Conservation (phyloP, 208 protist species). For the Trypanosoma vivax region DNA sequence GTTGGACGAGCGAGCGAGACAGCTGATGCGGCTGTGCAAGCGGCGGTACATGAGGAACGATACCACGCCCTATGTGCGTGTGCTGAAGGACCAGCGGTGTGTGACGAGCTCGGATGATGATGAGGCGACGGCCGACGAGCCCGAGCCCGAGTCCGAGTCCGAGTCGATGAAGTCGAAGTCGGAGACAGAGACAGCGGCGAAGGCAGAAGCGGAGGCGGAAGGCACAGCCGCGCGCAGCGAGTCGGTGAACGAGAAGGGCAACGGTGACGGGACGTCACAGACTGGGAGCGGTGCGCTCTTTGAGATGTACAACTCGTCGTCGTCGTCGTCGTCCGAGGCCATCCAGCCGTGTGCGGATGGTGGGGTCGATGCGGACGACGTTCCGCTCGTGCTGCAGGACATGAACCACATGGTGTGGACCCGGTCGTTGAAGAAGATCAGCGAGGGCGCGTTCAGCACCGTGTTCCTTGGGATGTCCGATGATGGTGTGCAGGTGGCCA, state of each 20-base stretch:
- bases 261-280: neutral
- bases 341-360: slow-evolving; percentile 7
- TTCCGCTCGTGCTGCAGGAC: slow-evolving; percentile 51
- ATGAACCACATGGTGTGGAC: slow-evolving; percentile 51
- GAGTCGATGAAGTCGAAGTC: neutral
- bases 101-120: too few relatives aligned
- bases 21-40: slow-evolving; percentile 39
- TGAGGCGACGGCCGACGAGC: too few relatives aligned
- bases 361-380: slow-evolving; percentile 19
- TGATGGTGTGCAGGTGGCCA: slow-evolving; percentile 68
- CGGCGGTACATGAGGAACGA: slow-evolving; percentile 30
- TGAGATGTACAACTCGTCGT: slow-evolving; percentile 11
- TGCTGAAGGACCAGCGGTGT: slow-evolving; percentile 18
- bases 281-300: slow-evolving; percentile 3
- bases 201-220: neutral
- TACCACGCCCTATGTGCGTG: slow-evolving; percentile 35
- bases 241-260: neutral
- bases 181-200: neutral
- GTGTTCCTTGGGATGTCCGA: slow-evolving; percentile 70
- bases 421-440: slow-evolving; percentile 52
- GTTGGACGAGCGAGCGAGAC: slow-evolving; percentile 31
- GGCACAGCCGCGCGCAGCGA: neutral
- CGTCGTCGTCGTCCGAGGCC: neutral
- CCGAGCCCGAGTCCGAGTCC: too few relatives aligned
- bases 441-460: slow-evolving; percentile 56